Percentiles rank a stretch among this genome's conserved stretches.
Conservation (phyloP, 257 asterid species). For the Osmanthus fragrans region DNA sequence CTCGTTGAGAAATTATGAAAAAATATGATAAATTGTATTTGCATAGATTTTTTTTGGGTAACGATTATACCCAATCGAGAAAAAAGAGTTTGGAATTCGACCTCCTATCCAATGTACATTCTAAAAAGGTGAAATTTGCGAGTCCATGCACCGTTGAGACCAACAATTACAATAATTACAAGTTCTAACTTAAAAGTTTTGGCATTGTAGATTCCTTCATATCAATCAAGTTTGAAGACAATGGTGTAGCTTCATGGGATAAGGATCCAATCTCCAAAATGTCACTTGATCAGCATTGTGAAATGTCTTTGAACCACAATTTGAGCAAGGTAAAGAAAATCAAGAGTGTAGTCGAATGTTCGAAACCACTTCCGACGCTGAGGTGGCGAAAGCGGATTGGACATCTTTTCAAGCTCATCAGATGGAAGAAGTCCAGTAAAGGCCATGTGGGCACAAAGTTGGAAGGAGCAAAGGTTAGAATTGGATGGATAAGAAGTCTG, state of each 20-base stretch:
- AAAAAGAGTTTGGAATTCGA: too few species aligned
- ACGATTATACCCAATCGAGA: too few species aligned
- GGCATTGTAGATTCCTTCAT: conserved; percentile 71
- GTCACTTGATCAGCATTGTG: not conserved
- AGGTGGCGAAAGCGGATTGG: conserved; percentile 87
- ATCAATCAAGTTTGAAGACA: conserved; percentile 83
- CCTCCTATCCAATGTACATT: not conserved
- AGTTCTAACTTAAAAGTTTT: not conserved
- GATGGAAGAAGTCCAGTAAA: conserved; percentile 62
- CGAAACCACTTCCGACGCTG: conserved; percentile 44
- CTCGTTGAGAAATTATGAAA: too few species aligned
- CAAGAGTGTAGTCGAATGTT: conserved; percentile 56
- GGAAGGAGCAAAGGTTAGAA: conserved; percentile 51
- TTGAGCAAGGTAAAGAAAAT: conserved; percentile 15
- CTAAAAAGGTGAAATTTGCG: not conserved
- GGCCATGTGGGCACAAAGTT: conserved; percentile 55
- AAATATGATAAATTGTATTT: not conserved
- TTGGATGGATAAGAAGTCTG: conserved; percentile 72
- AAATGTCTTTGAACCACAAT: not conserved
- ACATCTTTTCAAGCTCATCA: conserved; percentile 66
- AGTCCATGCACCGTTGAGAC: too few species aligned
- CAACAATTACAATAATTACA: not conserved
- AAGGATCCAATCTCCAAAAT: conserved; percentile 24
- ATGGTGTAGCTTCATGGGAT: conserved; percentile 64
- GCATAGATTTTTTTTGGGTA: too few species aligned